phyloP scores from a whole-genome alignment of 768 basidiomycete species.

The Xerocomus spinulosus region DNA sequence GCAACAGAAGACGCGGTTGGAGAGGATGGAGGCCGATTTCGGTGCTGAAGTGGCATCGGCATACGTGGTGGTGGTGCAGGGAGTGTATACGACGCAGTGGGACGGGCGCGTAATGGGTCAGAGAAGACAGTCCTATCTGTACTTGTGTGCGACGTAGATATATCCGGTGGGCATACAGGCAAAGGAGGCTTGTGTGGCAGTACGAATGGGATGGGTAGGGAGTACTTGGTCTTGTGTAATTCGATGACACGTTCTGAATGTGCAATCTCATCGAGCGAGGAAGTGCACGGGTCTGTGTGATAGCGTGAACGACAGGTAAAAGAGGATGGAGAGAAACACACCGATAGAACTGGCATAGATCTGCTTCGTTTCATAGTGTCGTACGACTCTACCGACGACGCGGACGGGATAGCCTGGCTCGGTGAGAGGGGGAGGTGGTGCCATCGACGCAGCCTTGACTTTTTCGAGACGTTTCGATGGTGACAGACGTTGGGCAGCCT shows the following conservation, averaged over 20 bases:
- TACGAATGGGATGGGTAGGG: slow-evolving; percentile 42
- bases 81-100: slow-evolving; percentile 4
- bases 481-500: slow-evolving; percentile 3
- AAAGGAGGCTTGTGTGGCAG: slow-evolving; percentile 27
- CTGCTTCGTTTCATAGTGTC: slow-evolving; percentile 40
- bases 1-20: slow-evolving; percentile 20
- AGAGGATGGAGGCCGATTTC: slow-evolving; percentile 11
- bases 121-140: slow-evolving; percentile 10
- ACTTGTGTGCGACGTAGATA: neutral
- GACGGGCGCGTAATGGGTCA: neutral
- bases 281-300: slow-evolving; percentile 40
- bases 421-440: slow-evolving; percentile 36
- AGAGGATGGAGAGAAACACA: slow-evolving; percentile 24
- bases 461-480: slow-evolving; percentile 16
- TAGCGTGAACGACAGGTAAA: neutral
- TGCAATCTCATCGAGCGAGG: slow-evolving; percentile 53
- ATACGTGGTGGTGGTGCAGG: slow-evolving; percentile 10
- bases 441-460: slow-evolving; percentile 1
- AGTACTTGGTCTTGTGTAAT: slow-evolving; percentile 53
- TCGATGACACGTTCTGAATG: slow-evolving; percentile 52
- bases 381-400: slow-evolving; percentile 43
- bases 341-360: slow-evolving; percentile 49
- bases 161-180: neutral
- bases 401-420: slow-evolving; percentile 44
- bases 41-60: slow-evolving; percentile 8